Evolutionary conservation across 2,329 filamentous ascomycete species (phyloP), one percentile per base, ranked within the genome.

Genomic region (Neurospora crassa): DNA sequence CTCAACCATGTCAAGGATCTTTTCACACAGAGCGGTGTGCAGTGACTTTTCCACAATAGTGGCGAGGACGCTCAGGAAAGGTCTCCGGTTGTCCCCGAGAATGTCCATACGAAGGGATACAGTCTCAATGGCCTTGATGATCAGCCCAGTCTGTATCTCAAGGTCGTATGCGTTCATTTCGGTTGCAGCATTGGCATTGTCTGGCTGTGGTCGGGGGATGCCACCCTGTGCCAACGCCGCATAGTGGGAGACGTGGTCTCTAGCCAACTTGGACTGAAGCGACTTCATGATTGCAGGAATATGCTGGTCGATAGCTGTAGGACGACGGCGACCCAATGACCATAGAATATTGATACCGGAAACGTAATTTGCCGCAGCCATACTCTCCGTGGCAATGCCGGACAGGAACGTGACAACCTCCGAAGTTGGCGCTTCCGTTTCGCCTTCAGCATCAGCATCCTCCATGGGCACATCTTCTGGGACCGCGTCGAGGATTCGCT

Each of bases 41-140:
- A 92, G 88, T 0, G 96, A 98, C 78, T 97, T 96, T 80, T 99
- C 96, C 3, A 99, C 95, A 29, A 99, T 86, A 20, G 94, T 96
- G 5, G 96, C 96, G 42, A 99, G 84, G 4, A 98, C 95, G 78
- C 94, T 98, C 1, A 99, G 87, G 83, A 98, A 99, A 0, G 96
- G 95, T 67, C 96, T 87, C 63, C 96, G 87, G 78, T 95, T 93
- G 76, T 99, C 96, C 1, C 93, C 94, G 14, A 99, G 87, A 45
- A 91, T 91, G 76, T 96, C 94, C 90, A 99, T 98, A 63, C 96
- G 90, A 74, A 94, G 87, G 1, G 96, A 93, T 29, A 97, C 92
- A 71, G 97, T 90, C 77, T 98, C 94, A 73, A 99, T 94, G 11
- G 94, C 93, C 82, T 98, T 98, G 78, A 97, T 90, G 81, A 98